phyloP scores from a whole-genome alignment of 805 yeast species.

The Yamadazyma philogaea region DNA sequence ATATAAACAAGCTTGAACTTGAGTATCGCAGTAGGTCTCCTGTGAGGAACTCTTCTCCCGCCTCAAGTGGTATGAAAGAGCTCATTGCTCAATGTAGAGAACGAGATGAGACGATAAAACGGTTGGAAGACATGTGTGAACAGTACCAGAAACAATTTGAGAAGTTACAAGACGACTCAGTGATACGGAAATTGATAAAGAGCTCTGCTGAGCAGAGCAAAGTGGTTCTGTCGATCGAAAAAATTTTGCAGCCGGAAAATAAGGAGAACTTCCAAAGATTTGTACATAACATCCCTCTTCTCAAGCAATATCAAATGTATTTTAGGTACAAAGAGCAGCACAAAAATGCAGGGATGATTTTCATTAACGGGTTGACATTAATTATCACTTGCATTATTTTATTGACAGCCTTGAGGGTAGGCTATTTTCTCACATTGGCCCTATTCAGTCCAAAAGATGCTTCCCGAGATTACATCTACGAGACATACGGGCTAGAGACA shows the following conservation, averaged over 20 bases:
- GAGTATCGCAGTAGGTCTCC: constrained; percentile 4
- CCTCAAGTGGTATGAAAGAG: constrained; percentile 10
- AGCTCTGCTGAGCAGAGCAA: constrained; percentile 22
- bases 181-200: constrained; percentile 14
- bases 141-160: constrained; percentile 17
- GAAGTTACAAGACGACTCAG: constrained; percentile 11
- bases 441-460: constrained; percentile 2
- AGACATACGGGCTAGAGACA: constrained; percentile 6
- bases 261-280: constrained; percentile 13
- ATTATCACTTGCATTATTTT: constrained; percentile 20
- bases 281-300: constrained; percentile 25
- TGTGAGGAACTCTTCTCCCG: background rate
- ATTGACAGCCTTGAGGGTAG: constrained; percentile 17
- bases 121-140: constrained; percentile 19
- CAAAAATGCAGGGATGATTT: constrained; percentile 17
- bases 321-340: constrained; percentile 24
- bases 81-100: constrained; percentile 16
- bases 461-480: constrained; percentile 12
- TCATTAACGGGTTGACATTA: constrained; percentile 23
- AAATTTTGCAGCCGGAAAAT: constrained; percentile 15
- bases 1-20: constrained; percentile 17
- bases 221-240: constrained; percentile 17
- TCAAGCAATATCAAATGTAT: constrained; percentile 27
- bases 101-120: constrained; percentile 18
- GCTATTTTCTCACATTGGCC: constrained; percentile 14